phyloP scores from a whole-genome alignment of 129 eudicot genomes.

The Silybum marianum region DNA sequence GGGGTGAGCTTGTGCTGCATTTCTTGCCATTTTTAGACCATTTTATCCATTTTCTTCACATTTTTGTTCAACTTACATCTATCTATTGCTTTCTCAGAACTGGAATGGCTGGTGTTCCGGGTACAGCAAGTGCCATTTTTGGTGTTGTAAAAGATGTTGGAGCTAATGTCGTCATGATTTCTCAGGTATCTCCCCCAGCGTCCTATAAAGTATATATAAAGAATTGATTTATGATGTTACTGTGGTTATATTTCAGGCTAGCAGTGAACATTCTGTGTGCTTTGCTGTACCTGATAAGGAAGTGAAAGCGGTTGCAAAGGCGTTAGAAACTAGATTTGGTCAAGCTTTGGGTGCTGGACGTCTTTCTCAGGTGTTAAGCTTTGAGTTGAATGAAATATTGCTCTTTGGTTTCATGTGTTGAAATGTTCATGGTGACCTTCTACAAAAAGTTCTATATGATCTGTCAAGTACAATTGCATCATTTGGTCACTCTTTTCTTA shows the following conservation, averaged over 20 bases:
- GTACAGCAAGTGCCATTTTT: conserved; percentile 97
- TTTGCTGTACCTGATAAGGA: conserved; percentile 98
- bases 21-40: conserved; percentile 2
- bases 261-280: conserved; percentile 98
- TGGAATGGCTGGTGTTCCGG: conserved; percentile 99
- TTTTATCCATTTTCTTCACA: conserved; percentile 3
- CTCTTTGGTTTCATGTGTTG: conserved; percentile 1
- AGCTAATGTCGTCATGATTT: conserved; percentile 95
- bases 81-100: conserved; percentile 58
- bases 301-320: conserved; percentile 88
- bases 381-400: conserved; percentile 16
- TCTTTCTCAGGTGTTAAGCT: conserved; percentile 75
- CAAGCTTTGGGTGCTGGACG: conserved; percentile 95
- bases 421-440: neutral
- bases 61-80: conserved; percentile 18
- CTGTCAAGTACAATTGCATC: neutral
- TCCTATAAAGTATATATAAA: neutral
- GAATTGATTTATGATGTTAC: conserved; percentile 4
- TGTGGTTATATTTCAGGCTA: conserved; percentile 57
- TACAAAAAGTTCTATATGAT: conserved; percentile 21
- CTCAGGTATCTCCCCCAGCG: conserved; percentile 59
- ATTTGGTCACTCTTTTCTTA: neutral
- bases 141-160: conserved; percentile 93
- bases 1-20: conserved; percentile 62
- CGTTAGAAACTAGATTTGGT: conserved; percentile 83